Evolutionary conservation across 208 protist genomes (phyloP).

Genomic region (Endotrypanum monterogeii): DNA sequence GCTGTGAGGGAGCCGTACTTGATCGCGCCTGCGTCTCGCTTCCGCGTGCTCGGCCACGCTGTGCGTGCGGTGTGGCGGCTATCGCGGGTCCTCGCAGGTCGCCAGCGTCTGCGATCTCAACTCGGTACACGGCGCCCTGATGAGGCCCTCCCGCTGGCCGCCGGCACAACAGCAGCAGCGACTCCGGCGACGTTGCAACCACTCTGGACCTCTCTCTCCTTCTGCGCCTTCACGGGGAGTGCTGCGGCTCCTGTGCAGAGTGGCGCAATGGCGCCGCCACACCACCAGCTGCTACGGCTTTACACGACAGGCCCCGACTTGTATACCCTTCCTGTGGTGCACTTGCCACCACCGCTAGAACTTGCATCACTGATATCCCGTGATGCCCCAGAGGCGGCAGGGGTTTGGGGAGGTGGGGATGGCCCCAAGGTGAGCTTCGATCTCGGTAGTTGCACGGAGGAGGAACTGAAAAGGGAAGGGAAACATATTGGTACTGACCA

Average conservation of each 20-base stretch:
- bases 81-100: background rate
- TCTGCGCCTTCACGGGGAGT: background rate
- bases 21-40: background rate
- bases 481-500: background rate
- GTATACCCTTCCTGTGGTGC: background rate
- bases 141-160: background rate
- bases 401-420: background rate
- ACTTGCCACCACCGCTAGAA: slow-evolving; percentile 4
- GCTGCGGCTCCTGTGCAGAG: background rate
- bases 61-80: slow-evolving; percentile 1
- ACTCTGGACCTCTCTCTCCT: background rate
- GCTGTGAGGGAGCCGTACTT: background rate
- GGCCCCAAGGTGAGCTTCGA: background rate
- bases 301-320: slow-evolving; percentile 1
- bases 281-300: background rate
- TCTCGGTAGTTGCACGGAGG: background rate
- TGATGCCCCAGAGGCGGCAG: background rate
- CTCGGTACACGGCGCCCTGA: background rate
- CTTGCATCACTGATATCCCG: background rate
- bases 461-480: background rate
- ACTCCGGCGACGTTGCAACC: background rate
- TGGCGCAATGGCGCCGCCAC: background rate
- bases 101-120: background rate
- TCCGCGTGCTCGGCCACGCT: background rate
- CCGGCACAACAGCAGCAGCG: background rate